Conservation (phyloP, 2,329 filamentous ascomycete genomes). For the Aurifilum marmelostoma region DNA sequence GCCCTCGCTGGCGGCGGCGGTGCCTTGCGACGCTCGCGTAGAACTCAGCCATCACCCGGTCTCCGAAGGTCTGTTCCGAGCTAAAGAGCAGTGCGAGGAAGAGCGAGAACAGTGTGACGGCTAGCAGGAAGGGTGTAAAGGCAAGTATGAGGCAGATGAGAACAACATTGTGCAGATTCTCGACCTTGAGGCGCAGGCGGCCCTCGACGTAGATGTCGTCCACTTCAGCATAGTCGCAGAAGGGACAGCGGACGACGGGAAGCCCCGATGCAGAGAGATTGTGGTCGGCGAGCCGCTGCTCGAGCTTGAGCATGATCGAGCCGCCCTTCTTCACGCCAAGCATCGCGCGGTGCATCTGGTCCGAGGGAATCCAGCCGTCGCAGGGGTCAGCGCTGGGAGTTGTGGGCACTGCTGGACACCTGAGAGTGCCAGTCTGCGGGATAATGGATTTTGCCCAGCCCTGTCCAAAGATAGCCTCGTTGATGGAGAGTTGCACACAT, state of each 20-base stretch:
- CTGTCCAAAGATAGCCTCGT: slow-evolving; percentile 90
- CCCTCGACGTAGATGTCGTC: slow-evolving; percentile 73
- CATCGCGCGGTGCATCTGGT: slow-evolving; percentile 74
- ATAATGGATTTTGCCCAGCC: slow-evolving; percentile 85
- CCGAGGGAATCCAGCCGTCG: slow-evolving; percentile 69
- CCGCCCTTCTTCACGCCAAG: slow-evolving; percentile 68
- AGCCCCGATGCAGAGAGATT: slow-evolving; percentile 73
- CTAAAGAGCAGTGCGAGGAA: slow-evolving; percentile 49
- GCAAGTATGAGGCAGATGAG: slow-evolving; percentile 58
- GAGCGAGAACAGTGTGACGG: slow-evolving; percentile 53
- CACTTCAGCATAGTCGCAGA: slow-evolving; percentile 88
- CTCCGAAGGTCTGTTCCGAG: slow-evolving; percentile 47
- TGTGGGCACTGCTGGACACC: slow-evolving; percentile 75
- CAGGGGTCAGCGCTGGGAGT: slow-evolving; percentile 60
- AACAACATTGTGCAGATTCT: slow-evolving; percentile 51
- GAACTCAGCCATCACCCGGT: slow-evolving; percentile 52
- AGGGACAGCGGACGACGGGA: slow-evolving; percentile 82
- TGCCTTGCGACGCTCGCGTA: slow-evolving; percentile 66
- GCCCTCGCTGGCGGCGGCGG: slow-evolving; percentile 70
- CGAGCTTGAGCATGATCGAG: slow-evolving; percentile 74
- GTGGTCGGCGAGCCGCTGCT: slow-evolving; percentile 78
- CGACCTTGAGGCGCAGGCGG: slow-evolving; percentile 59
- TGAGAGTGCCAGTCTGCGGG: slow-evolving; percentile 70
- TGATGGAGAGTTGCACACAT: slow-evolving; percentile 80
- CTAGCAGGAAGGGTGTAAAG: slow-evolving; percentile 59